Evolutionary conservation across 805 yeast genomes (phyloP).

Genomic region (Pichia phayaonensis): DNA sequence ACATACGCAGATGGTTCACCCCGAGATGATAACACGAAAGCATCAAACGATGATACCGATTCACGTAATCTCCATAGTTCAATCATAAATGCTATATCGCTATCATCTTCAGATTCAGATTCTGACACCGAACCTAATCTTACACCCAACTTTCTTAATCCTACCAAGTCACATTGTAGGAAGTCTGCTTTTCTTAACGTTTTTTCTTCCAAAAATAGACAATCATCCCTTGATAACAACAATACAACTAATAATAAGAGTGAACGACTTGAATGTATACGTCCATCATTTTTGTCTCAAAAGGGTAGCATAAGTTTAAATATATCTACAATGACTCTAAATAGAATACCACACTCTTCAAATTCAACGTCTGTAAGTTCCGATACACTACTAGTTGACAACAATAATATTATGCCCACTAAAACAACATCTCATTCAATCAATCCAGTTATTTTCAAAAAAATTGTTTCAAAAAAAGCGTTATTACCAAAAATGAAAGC

Average conservation of each 20-base stretch:
- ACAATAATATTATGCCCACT: not conserved
- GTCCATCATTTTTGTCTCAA: no score
- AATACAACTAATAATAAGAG: not conserved
- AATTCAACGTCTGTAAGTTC: not conserved
- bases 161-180: not conserved
- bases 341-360: not conserved
- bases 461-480: slow-evolving; percentile 22
- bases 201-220: slow-evolving; percentile 1
- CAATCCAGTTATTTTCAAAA: slow-evolving; percentile 23
- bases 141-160: not conserved
- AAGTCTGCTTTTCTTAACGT: slow-evolving; percentile 1
- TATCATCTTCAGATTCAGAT: not conserved
- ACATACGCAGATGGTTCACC: not conserved
- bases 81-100: not conserved
- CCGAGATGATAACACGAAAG: slow-evolving; percentile 1
- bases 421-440: not conserved
- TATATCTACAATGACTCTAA: not conserved
- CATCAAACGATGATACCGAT: not conserved
- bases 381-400: no score
- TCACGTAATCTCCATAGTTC: not conserved
- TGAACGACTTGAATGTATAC: no score
- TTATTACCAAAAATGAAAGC: slow-evolving; percentile 30
- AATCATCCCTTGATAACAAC: not conserved
- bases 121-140: not conserved
- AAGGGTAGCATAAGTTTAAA: not conserved